Evolutionary conservation across 176 grass and related monocot species (phyloP).

Genomic region (barley (Hordeum vulgare)): MorexV3_pseudomolecules_assembly NC_058523.1:544186691-544187190

Average conservation of each 20-base stretch:
- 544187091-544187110: slow-evolving; percentile 43
- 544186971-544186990: slow-evolving; percentile 40
- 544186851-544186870: slow-evolving; percentile 78
- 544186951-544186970: slow-evolving; percentile 44
- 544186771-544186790: slow-evolving; percentile 20
- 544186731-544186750: slow-evolving; percentile 66
- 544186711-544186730: slow-evolving; percentile 65
- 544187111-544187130: slow-evolving; percentile 45
- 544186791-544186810: slow-evolving; percentile 36
- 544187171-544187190: not conserved
- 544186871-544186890: slow-evolving; percentile 52
- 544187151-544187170: not conserved
- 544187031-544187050: slow-evolving; percentile 42
- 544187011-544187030: slow-evolving; percentile 46
- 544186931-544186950: slow-evolving; percentile 21
- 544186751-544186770: slow-evolving; percentile 34
- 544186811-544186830: slow-evolving; percentile 69
- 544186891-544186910: slow-evolving; percentile 24
- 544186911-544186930: slow-evolving; percentile 50
- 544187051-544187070: not conserved
- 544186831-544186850: slow-evolving; percentile 60
- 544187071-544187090: slow-evolving; percentile 28
- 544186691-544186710: slow-evolving; percentile 53
- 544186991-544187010: slow-evolving; percentile 23
- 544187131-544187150: slow-evolving; percentile 35